phyloP scores from a whole-genome alignment of 306 rosid genomes.

The Castanopsis chinensis region DNA sequence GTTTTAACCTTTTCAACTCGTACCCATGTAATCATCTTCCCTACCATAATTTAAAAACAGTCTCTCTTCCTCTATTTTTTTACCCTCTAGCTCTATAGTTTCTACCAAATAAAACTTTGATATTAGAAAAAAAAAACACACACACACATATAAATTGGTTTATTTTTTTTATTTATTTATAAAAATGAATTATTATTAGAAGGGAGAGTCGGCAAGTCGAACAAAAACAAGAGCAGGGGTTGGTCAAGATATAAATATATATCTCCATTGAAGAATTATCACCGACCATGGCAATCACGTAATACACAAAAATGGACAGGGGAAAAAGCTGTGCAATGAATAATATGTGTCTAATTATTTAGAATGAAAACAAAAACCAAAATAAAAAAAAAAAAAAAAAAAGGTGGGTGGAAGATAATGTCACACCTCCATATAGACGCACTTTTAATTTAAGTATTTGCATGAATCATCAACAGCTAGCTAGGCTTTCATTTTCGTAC shows the following conservation, averaged over 20 bases:
- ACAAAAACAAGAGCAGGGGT: too few species aligned
- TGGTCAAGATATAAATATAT: neutral
- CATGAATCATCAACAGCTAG: slow-evolving; percentile 22
- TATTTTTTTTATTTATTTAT: too few species aligned
- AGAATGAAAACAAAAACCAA: neutral
- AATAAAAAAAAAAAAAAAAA: neutral
- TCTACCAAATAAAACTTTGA: too few species aligned
- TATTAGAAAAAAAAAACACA: too few species aligned
- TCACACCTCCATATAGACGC: neutral
- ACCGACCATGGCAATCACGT: slow-evolving; percentile 15
- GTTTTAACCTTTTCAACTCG: too few species aligned
- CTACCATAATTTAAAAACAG: too few species aligned
- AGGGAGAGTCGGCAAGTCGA: neutral
- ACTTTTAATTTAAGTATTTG: neutral
- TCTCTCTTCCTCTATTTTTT: too few species aligned
- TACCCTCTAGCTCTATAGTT: too few species aligned
- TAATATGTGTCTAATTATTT: neutral
- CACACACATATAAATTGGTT: too few species aligned
- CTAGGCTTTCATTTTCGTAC: slow-evolving; percentile 24
- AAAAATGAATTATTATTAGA: too few species aligned
- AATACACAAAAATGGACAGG: neutral
- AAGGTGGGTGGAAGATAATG: slow-evolving; percentile 23
- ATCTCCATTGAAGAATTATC: neutral
- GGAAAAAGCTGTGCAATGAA: neutral
- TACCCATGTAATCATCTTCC: too few species aligned